A percentile compares a stretch with the other conserved stretches of the same genome.
Evolutionary conservation across 2,329 filamentous ascomycete species (phyloP).

Genomic region (Setomelanomma holmii): DNA sequence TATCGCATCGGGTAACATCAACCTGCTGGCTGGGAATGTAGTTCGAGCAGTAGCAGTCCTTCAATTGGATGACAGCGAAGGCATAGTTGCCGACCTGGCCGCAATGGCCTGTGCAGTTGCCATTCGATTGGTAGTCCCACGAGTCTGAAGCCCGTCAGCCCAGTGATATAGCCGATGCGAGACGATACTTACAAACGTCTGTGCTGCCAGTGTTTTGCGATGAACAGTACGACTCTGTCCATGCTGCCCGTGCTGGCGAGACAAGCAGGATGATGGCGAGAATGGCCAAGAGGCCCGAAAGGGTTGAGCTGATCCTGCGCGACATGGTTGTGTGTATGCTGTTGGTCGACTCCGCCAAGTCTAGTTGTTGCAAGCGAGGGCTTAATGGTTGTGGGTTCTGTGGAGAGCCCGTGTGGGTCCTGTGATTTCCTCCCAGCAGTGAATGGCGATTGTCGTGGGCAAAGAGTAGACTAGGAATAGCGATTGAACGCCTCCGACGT

Average conservation of each 20-base stretch:
- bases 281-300: conserved; percentile 25
- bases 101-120: conserved; percentile 70
- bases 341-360: neutral
- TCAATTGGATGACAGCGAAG: conserved; percentile 71
- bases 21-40: conserved; percentile 62
- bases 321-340: conserved; percentile 21
- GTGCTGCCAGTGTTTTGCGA: conserved; percentile 51
- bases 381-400: conserved; percentile 3
- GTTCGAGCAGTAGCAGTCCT: conserved; percentile 78
- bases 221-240: conserved; percentile 52
- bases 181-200: conserved; percentile 42
- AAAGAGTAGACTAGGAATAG: conserved; percentile 17
- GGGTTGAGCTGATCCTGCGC: conserved; percentile 8
- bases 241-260: conserved; percentile 20
- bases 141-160: conserved; percentile 21
- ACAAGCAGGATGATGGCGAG: conserved; percentile 24
- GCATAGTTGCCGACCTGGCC: conserved; percentile 58
- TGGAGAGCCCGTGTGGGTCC: conserved; percentile 1
- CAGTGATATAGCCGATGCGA: neutral
- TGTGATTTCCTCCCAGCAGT: conserved; percentile 3
- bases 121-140: conserved; percentile 67
- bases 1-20: conserved; percentile 60
- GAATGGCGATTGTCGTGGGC: conserved; percentile 15
- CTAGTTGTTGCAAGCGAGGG: conserved; percentile 7
- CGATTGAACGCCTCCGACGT: conserved; percentile 33